A percentile compares a stretch with the other conserved stretches of the same genome.
Conservation (phyloP, 805 yeast genomes). For the Candida railenensis region DNA sequence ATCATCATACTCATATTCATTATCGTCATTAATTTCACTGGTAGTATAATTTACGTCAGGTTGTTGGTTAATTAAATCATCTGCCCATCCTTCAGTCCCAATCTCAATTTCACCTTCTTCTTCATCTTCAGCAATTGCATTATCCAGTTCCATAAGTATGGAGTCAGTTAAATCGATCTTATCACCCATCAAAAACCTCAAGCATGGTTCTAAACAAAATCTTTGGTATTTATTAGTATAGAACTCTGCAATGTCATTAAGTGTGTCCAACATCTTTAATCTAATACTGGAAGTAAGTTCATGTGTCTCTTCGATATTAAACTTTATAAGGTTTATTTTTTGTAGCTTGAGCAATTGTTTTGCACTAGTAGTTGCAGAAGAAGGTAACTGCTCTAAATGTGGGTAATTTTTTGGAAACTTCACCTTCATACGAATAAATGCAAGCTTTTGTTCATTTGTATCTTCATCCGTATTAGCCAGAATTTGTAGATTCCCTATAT, state of each 20-base stretch:
- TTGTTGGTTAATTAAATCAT: conserved; percentile 38
- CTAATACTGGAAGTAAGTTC: conserved; percentile 54
- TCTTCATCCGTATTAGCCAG: conserved; percentile 4
- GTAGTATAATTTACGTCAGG: conserved; percentile 19
- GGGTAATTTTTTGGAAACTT: conserved; percentile 78
- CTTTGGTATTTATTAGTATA: conserved; percentile 53
- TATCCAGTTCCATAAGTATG: conserved; percentile 21
- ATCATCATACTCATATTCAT: conserved; percentile 32
- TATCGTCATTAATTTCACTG: conserved; percentile 10
- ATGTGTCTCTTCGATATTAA: conserved; percentile 76
- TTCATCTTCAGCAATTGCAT: conserved; percentile 21
- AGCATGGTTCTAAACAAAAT: conserved; percentile 78
- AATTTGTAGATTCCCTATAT: too few relatives aligned
- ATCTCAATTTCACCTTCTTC: conserved; percentile 26
- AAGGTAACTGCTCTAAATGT: conserved; percentile 27
- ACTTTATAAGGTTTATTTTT: conserved; percentile 30
- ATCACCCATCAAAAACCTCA: conserved; percentile 81
- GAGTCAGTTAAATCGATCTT: conserved; percentile 47
- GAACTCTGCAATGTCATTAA: conserved; percentile 55
- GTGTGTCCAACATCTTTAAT: conserved; percentile 47
- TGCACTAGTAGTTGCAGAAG: conserved; percentile 1
- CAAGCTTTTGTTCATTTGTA: conserved; percentile 47
- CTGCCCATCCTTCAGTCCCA: conserved; percentile 44
- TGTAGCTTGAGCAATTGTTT: conserved; percentile 11
- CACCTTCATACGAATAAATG: conserved; percentile 71